These are phyloP conservation scores for Syzygium oleosum DNA, from an alignment of 345 rosid genomes.

Conservation along the genomic window DNA sequence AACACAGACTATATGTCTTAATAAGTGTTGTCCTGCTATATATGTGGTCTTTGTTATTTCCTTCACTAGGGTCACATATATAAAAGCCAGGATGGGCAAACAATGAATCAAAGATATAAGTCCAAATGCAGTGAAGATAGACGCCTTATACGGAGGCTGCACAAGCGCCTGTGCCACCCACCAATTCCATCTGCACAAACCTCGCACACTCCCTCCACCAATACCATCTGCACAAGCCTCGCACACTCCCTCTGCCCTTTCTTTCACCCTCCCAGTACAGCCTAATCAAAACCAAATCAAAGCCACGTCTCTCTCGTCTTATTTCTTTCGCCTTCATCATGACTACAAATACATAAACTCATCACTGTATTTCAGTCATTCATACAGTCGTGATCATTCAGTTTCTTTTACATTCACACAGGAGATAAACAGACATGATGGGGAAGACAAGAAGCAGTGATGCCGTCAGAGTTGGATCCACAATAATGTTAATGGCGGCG, in stretches of 20 bases:
- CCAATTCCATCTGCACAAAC: neutral
- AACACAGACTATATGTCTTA: too few relatives aligned
- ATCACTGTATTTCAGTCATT: neutral
- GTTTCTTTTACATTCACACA: neutral
- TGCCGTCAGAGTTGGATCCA: neutral
- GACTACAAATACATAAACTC: neutral
- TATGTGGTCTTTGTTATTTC: too few relatives aligned
- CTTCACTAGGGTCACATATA: too few relatives aligned
- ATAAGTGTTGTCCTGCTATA: too few relatives aligned
- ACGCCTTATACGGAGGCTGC: neutral
- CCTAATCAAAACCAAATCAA: neutral
- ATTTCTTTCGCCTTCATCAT: neutral
- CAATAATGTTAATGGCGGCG: neutral
- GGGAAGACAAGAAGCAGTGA: neutral
- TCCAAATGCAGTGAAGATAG: neutral
- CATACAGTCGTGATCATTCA: neutral
- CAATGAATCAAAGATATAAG: neutral
- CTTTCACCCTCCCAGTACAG: too few relatives aligned
- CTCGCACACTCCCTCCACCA: neutral
- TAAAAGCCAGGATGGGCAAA: too few relatives aligned
- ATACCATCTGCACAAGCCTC: neutral
- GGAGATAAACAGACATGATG: neutral
- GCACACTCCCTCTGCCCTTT: neutral
- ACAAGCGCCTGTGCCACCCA: neutral
- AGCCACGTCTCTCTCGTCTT: neutral